phyloP scores from a whole-genome alignment of 352 stramenopile genomes.

The Phytophthora kernoviae region DNA sequence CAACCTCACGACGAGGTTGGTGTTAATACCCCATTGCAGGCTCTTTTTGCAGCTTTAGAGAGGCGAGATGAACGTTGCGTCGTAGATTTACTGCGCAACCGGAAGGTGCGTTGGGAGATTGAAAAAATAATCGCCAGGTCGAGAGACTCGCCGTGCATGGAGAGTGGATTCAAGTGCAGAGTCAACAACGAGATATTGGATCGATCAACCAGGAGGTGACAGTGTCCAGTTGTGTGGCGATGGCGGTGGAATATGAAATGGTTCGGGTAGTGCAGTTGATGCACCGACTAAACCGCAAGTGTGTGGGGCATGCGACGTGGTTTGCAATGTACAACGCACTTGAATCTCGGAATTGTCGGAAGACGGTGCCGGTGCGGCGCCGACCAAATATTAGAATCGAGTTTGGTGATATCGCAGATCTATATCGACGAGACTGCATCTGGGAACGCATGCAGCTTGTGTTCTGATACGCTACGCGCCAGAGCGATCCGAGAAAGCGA shows the following conservation, averaged over 20 bases:
- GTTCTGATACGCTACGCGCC: conserved; percentile 28
- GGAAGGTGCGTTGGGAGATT: conserved; percentile 16
- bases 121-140: conserved; percentile 8
- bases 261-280: conserved; percentile 12
- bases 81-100: conserved; percentile 22
- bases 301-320: conserved; percentile 29
- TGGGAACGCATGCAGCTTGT: conserved; percentile 20
- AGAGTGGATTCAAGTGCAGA: conserved; percentile 21
- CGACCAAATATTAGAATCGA: neutral
- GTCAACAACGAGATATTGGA: neutral
- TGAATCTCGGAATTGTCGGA: neutral
- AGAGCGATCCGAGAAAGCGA: neutral
- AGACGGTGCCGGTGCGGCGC: neutral
- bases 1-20: conserved; percentile 3
- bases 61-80: conserved; percentile 22
- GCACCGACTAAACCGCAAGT: conserved; percentile 22
- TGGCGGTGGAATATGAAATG: conserved; percentile 15
- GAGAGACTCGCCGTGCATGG: conserved; percentile 16
- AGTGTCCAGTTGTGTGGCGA: conserved; percentile 14
- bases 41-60: conserved; percentile 15
- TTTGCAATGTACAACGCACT: conserved; percentile 16
- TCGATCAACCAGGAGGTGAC: conserved; percentile 6
- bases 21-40: conserved; percentile 8
- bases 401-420: conserved; percentile 17
- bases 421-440: conserved; percentile 24